Evolutionary conservation across 495 filamentous ascomycete genomes (phyloP).

Genomic region (Aspergillus hancockii): DNA sequence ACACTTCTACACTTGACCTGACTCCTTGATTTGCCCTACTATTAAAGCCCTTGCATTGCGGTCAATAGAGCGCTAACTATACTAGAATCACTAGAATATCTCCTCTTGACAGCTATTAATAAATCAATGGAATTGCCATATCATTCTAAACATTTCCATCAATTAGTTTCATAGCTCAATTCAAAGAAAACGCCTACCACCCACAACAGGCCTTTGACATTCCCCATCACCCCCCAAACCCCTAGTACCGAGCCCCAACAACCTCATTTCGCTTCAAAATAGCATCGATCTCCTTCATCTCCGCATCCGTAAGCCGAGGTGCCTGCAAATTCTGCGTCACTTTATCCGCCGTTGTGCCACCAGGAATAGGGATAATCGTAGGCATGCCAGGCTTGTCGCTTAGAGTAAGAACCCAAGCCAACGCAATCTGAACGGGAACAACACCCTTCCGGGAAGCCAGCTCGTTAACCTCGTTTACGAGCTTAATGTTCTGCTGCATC

Average conservation of each 20-base stretch:
- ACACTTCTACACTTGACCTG: conserved; percentile 62
- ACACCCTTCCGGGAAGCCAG: conserved; percentile 70
- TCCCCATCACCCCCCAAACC: background rate
- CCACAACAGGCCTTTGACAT: background rate
- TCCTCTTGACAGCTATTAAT: background rate
- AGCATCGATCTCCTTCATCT: conserved; percentile 48
- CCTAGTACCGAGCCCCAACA: conserved; percentile 40
- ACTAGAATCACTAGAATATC: background rate
- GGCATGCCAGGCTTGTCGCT: conserved; percentile 61
- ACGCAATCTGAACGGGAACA: conserved; percentile 74
- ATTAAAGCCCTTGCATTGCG: conserved; percentile 5
- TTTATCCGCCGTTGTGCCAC: conserved; percentile 53
- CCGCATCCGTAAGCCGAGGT: conserved; percentile 36
- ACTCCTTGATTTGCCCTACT: conserved; percentile 17
- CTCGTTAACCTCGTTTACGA: conserved; percentile 64
- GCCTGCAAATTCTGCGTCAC: conserved; percentile 47
- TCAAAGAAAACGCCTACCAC: background rate
- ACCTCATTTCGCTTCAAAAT: conserved; percentile 41
- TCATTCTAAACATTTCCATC: background rate
- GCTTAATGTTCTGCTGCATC: conserved; percentile 71
- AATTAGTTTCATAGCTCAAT: background rate
- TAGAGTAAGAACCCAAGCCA: conserved; percentile 66
- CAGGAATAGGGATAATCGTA: conserved; percentile 82
- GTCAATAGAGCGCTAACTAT: conserved; percentile 13
- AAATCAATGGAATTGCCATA: background rate